Base-by-base conservation (phyloP, 306 rosid species). In the Ziziphus jujuba region DNA sequence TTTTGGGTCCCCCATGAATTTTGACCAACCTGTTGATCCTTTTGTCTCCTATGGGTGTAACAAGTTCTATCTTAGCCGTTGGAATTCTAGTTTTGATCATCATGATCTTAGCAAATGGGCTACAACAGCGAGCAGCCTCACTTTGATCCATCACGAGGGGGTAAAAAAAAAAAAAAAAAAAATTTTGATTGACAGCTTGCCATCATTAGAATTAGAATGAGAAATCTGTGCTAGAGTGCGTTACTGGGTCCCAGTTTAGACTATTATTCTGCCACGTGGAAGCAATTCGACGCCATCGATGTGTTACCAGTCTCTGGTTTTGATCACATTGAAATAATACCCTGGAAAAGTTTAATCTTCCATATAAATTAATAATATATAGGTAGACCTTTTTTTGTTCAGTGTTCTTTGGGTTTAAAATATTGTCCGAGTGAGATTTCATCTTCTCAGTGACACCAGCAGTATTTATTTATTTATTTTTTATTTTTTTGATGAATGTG, bases 401-500 rank as follows among this genome's bases (percentile, higher is more conserved):
- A 56, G 16, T 31, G 57, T 75, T 72, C 24, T 51, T 28, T 56
- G 59, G 61, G 61, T 72, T 54, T 72, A 40, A 45, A 56, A 35
- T 76, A 38, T 71, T 54, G 35, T 74, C 67, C 5, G 76, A 63
- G 48, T 67, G 59, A 67, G 58, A 75, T 77, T 71, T 73, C 78
- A 74, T 55, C 53, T 75, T 74, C 72, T 74, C 21, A 49, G 67
- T 67, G 75, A 69, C 87, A 75, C 73, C 74, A 75, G 22, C 72
- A 35, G 65, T 67, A 65, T 61, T n/a, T n/a, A n/a, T n/a, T n/a
- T n/a, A n/a, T n/a, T n/a, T n/a, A n/a, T n/a, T n/a, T n/a, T n/a
- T n/a, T n/a, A n/a, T n/a, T n/a, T n/a, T n/a, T n/a, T n/a, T n/a
- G n/a, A n/a, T n/a, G n/a, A n/a, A n/a, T n/a, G 67, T 67, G 75